Evolutionary conservation across 768 basidiomycete genomes (phyloP).

Genomic region (Podaxis sp.): DNA sequence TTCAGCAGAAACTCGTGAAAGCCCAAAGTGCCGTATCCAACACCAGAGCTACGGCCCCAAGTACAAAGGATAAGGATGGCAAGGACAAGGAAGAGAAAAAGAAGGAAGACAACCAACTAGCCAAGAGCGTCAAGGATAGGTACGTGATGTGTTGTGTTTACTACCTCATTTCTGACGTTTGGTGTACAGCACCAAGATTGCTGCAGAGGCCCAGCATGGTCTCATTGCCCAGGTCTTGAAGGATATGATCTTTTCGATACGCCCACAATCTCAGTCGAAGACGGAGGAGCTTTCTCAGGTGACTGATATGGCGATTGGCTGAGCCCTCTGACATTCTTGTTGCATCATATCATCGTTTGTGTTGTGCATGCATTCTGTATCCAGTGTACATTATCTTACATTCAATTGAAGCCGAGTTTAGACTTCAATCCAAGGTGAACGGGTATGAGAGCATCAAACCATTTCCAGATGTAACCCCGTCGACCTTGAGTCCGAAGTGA

Average conservation of each 20-base stretch:
- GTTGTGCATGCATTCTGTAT: background rate
- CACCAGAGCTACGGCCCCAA: constrained; percentile 59
- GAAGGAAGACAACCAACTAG: constrained; percentile 81
- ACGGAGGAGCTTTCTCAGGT: constrained; percentile 36
- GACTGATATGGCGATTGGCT: constrained; percentile 50
- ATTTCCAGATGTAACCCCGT: too few species aligned
- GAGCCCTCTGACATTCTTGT: constrained; percentile 15
- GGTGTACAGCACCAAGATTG: constrained; percentile 72
- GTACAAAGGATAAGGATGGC: constrained; percentile 51
- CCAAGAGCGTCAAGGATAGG: constrained; percentile 93
- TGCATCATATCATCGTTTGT: background rate
- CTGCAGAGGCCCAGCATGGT: constrained; percentile 90
- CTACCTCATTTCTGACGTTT: background rate
- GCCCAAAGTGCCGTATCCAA: constrained; percentile 57
- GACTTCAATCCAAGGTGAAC: too few species aligned
- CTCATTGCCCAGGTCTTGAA: constrained; percentile 93
- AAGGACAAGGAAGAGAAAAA: constrained; percentile 71
- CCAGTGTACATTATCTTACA: background rate
- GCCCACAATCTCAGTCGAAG: constrained; percentile 33
- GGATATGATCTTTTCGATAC: constrained; percentile 82
- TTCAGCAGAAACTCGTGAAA: constrained; percentile 86
- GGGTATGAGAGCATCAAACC: too few species aligned
- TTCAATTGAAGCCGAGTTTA: too few species aligned
- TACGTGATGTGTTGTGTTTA: constrained; percentile 28
- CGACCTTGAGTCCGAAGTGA: too few species aligned